Base-by-base conservation (phyloP, 2,329 filamentous ascomycete species). In the Cercospora citrullina region DNA sequence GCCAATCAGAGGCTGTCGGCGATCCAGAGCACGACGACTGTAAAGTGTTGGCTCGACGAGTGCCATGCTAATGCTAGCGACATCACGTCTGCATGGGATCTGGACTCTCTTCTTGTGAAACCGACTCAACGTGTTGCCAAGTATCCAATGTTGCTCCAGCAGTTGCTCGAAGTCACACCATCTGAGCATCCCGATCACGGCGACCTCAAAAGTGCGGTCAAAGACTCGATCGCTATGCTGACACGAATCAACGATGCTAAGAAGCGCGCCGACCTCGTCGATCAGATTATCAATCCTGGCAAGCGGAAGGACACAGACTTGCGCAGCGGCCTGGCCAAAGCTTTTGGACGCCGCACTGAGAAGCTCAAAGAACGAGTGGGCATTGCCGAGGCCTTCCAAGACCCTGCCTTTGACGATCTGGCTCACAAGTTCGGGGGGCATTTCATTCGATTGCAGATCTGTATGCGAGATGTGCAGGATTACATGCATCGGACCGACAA, bases 51-150 rank as follows among this genome's bases (percentile, higher is more conserved):
- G 95, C 84, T 98, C 60, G 90, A 90, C 67, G 94, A 97, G 79
- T 99, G 95, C 80, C 93, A 95, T 75, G 89, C 93, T 73, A 94
- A 94, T 75, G 94, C 94, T 12, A 91, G 93, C 73, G 95, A 97
- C 77, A 86, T 99, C 71, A 99, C 95, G 0, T 89, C 90, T 28
- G 94, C 95, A 0, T 99, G 95, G 95, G 92, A 96, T 79, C 81
- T 99, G 69, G 94, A 97, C 79, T 96, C 95, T 0, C 84, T 99
- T n/a, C 86, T 99, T 21, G 94, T 99, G 77, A 99, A 99, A 80
- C 95, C 95, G 1, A 94, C 96, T 79, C 95, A 99, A 80, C 89
- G 95, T 59, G 90, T 98, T 70, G 90, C 94, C 36, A 97, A 97
- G 76, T 99, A 98, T 76, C 93, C 93, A 3, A 89, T 97, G 57